Evolutionary conservation across 306 rosid species (phyloP).

Genomic region (Cicer cuneatum): DNA sequence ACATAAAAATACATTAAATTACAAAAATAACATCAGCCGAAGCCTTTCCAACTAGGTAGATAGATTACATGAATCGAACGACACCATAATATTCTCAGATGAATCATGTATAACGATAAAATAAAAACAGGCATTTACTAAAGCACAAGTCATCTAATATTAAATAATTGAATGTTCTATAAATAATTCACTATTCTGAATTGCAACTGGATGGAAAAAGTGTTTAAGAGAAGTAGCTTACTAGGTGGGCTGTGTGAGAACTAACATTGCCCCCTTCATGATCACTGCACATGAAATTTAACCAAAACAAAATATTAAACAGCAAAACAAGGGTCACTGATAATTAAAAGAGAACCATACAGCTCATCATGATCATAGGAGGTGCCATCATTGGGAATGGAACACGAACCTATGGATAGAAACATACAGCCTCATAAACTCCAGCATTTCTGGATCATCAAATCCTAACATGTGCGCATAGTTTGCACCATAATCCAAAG

Average conservation of each 20-base stretch:
- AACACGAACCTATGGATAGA: constrained; percentile 90
- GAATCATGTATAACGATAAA: background rate
- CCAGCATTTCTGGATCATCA: constrained; percentile 83
- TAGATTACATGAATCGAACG: background rate
- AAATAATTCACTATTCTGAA: constrained; percentile 24
- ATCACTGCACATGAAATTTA: constrained; percentile 70
- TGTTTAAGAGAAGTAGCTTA: constrained; percentile 53
- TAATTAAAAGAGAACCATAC: constrained; percentile 23
- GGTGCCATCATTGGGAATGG: background rate
- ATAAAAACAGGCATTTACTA: constrained; percentile 19
- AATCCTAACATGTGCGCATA: constrained; percentile 93
- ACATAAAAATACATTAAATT: constrained; percentile 37
- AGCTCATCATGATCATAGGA: constrained; percentile 26
- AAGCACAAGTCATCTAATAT: constrained; percentile 11
- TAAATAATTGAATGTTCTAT: constrained; percentile 10
- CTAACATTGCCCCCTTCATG: constrained; percentile 99
- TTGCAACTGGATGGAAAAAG: constrained; percentile 29
- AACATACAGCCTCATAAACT: constrained; percentile 95
- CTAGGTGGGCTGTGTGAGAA: constrained; percentile 94
- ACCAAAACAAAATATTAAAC: constrained; percentile 17
- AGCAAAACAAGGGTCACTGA: constrained; percentile 13
- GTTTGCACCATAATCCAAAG: constrained; percentile 97
- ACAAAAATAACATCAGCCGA: background rate
- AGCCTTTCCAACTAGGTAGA: background rate
- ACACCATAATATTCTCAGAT: background rate